Conservation (phyloP, 345 rosid genomes). For the Eucalyptus globulus region DNA sequence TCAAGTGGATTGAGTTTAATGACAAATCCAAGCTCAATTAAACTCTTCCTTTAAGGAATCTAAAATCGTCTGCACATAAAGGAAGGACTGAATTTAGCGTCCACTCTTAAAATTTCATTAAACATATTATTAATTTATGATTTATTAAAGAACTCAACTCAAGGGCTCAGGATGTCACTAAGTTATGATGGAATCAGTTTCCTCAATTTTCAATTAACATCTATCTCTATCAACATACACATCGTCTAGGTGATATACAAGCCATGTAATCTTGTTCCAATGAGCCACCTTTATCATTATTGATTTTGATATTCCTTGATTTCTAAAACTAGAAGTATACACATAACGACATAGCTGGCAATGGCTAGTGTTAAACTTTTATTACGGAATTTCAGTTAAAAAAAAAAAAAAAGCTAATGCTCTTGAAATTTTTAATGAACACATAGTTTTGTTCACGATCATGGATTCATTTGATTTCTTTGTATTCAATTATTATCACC, state of each 20-base stretch:
- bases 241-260: neutral
- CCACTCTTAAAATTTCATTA: neutral
- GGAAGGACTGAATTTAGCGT: neutral
- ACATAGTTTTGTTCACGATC: neutral
- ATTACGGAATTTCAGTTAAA: neutral
- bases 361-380: neutral
- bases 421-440: neutral
- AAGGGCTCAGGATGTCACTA: neutral
- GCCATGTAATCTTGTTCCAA: neutral
- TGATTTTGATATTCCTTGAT: neutral
- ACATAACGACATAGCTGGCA: neutral
- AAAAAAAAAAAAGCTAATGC: neutral
- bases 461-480: neutral
- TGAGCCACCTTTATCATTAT: neutral
- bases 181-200: neutral
- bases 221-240: neutral
- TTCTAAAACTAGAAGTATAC: neutral
- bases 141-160: neutral
- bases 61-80: neutral
- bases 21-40: neutral
- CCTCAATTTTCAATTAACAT: neutral
- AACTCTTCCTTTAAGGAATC: neutral
- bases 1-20: neutral
- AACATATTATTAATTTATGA: neutral
- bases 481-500: neutral